phyloP scores from a whole-genome alignment of 768 basidiomycete species.

The Cystofilobasidium bisporidii region DNA sequence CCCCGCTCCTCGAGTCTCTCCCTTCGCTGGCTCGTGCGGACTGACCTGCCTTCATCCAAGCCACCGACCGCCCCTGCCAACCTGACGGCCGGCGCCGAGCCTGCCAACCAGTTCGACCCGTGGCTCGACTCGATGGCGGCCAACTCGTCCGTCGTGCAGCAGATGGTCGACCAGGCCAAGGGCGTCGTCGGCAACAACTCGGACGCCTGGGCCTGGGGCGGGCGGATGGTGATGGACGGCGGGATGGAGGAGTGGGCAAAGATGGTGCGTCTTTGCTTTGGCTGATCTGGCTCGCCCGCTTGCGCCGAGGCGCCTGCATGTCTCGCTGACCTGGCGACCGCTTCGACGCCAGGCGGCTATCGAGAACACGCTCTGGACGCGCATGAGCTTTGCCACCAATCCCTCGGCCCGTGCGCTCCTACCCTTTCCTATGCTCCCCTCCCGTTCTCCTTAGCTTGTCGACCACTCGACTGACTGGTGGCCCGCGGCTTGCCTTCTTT shows the following conservation, averaged over 20 bases:
- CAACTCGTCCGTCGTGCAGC: not conserved
- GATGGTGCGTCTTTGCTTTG: constrained; percentile 1
- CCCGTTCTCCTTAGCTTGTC: too few species aligned
- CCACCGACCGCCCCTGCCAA: constrained; percentile 1
- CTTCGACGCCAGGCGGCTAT: not conserved
- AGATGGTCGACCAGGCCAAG: constrained; percentile 10
- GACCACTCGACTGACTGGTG: not conserved
- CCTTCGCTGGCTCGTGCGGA: too few species aligned
- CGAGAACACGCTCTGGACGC: constrained; percentile 11
- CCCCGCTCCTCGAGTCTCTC: too few species aligned
- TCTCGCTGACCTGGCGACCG: too few species aligned
- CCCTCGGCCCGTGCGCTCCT: not conserved
- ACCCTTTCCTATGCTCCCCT: too few species aligned
- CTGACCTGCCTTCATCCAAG: not conserved
- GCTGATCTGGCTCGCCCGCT: not conserved
- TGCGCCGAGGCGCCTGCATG: too few species aligned
- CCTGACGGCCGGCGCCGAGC: constrained; percentile 1
- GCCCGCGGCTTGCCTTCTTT: not conserved
- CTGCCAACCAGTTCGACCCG: constrained; percentile 2
- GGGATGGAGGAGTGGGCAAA: constrained; percentile 3
- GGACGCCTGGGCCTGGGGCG: constrained; percentile 11
- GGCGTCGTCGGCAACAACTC: constrained; percentile 9
- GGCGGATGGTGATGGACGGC: not conserved
- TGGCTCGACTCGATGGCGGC: not conserved
- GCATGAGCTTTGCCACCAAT: constrained; percentile 5